Percentiles rank a stretch among this genome's conserved stretches.
Conservation (phyloP, 306 rosid species). For the Dryas octopetala region DNA sequence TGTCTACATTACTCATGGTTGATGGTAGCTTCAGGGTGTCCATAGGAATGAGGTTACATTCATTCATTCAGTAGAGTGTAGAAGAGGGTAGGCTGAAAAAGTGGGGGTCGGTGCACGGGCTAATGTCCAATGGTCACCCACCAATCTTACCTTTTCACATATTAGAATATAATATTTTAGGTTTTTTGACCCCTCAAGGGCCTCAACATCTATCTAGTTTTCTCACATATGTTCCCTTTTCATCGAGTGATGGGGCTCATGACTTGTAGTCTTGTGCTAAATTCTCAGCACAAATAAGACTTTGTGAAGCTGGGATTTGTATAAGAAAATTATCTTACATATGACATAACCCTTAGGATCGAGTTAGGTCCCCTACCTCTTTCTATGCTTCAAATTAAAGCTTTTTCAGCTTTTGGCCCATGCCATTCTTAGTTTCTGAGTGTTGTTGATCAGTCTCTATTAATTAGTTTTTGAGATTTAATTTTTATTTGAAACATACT, state of each 20-base stretch:
- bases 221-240: not conserved
- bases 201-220: not conserved
- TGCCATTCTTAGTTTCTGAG: constrained; percentile 5
- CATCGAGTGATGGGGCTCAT: not conserved
- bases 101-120: constrained; percentile 17
- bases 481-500: not conserved
- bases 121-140: constrained; percentile 17
- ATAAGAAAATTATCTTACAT: not conserved
- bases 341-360: no score
- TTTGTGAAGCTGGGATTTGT: not conserved
- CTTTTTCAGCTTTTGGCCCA: constrained; percentile 29
- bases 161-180: not conserved
- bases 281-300: constrained; percentile 10
- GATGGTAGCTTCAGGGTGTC: not conserved
- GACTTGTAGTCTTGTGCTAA: not conserved
- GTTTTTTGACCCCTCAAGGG: not conserved
- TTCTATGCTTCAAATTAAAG: not conserved
- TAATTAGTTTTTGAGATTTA: not conserved
- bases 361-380: not conserved
- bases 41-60: no score
- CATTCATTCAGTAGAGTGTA: not conserved
- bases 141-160: constrained; percentile 14
- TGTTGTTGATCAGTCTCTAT: not conserved
- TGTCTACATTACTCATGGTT: constrained; percentile 31
- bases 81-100: not conserved